phyloP scores from a whole-genome alignment of 306 rosid genomes.

The Fragaria ananassa region DNA sequence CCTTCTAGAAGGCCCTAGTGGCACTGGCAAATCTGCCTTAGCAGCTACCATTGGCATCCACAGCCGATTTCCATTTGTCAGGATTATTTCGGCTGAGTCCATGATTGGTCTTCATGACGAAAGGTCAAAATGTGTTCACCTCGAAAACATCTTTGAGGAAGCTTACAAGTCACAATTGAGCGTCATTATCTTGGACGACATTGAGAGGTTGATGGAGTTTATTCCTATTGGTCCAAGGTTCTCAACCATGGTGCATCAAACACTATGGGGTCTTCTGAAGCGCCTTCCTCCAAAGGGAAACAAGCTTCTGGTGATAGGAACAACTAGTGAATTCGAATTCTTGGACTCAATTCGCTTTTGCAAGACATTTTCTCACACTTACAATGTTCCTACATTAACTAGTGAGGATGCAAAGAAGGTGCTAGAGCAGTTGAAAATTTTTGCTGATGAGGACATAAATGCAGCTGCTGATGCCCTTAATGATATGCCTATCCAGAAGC shows the following conservation, averaged over 20 bases:
- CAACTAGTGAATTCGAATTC: slow-evolving; percentile 81
- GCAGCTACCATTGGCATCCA: slow-evolving; percentile 91
- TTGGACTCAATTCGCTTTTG: slow-evolving; percentile 71
- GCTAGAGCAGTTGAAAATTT: slow-evolving; percentile 68
- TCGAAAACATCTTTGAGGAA: slow-evolving; percentile 94
- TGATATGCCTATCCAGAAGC: slow-evolving; percentile 86
- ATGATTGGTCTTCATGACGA: slow-evolving; percentile 87
- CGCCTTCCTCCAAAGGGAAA: slow-evolving; percentile 93
- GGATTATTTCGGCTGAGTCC: slow-evolving; percentile 84
- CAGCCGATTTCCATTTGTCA: slow-evolving; percentile 89
- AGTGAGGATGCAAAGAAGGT: slow-evolving; percentile 76
- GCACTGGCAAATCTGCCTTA: slow-evolving; percentile 94
- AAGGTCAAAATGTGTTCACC: slow-evolving; percentile 78
- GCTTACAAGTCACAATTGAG: slow-evolving; percentile 95
- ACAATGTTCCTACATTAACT: slow-evolving; percentile 72
- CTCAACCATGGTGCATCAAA: slow-evolving; percentile 78
- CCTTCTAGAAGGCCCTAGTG: slow-evolving; percentile 92
- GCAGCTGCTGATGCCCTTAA: slow-evolving; percentile 81
- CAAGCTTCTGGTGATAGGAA: slow-evolving; percentile 86
- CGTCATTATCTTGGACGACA: slow-evolving; percentile 85
- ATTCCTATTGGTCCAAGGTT: slow-evolving; percentile 90
- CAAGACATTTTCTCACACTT: slow-evolving; percentile 71
- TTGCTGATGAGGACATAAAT: slow-evolving; percentile 67
- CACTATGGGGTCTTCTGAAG: slow-evolving; percentile 76
- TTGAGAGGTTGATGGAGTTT: slow-evolving; percentile 89